Evolutionary conservation across 1,139 yeast species (phyloP), one percentile per base, ranked within the genome.

Genomic region (Saccharomyces hybrid): DNA sequence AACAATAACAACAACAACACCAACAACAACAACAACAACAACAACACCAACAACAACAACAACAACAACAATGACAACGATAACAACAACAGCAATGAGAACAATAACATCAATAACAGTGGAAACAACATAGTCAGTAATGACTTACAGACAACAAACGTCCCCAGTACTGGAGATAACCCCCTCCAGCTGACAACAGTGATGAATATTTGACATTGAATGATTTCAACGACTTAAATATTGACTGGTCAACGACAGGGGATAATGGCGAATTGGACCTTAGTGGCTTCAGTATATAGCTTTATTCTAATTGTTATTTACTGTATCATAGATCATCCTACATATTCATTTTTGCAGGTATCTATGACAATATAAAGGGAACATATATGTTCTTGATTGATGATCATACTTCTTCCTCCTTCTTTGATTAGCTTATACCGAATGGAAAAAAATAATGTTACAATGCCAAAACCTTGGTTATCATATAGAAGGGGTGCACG

Each of bases 191-290:
- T 32, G 65, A 63, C 47, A 59, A 53, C 51, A 63, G 57, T 38
- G 71, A 68, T 16, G 67, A 68, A 48, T 69, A 69, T 50, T 55
- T 69, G 56, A 69, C 72, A 7, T 57, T 69, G 49, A 69, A 68
- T 50, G 71, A 68, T 52, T 67, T 69, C 55, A 69, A 69, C 55
- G 71, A 69, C 53, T 56, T 68, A 28, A 69, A 69, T 51, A 62
- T 70, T 47, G 73, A 69, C 48, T 65, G 74, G 76, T 53, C 69
- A 61, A 64, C 62, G 1, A 59, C 61, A 9, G 69, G 66, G 8
- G 70, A 65, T 42, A 59, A 61, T 12, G 63, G 61, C n/a, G 71
- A 67, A 31, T 50, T 67, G 49, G 69, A 67, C 51, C 56, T 67
- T 28, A 61, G 62, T 49, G 64, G 60, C n/a, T 68, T 68, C 50